These are phyloP conservation scores for Hypoxylon fragiforme DNA, from an alignment of 495 filamentous ascomycete species.

Conservation along the genomic window DNA sequence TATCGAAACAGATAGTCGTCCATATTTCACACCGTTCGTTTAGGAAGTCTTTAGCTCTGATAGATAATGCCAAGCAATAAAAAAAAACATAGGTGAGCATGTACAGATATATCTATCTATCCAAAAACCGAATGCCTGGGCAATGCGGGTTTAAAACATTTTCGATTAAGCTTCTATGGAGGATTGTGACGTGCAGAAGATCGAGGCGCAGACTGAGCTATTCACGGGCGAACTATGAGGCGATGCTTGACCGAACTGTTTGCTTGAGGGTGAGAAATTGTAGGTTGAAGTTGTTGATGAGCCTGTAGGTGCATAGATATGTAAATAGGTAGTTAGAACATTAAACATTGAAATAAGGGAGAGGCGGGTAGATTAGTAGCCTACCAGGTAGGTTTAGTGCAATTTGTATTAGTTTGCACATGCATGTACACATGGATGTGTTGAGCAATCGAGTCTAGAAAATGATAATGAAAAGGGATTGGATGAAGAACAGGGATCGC, in stretches of 20 bases:
- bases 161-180: constrained; percentile 19
- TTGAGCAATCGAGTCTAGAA: neutral
- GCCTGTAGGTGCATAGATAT: constrained; percentile 5
- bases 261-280: too few relatives aligned
- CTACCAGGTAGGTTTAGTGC: neutral
- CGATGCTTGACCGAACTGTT: constrained; percentile 24
- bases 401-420: too few relatives aligned
- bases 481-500: constrained; percentile 16
- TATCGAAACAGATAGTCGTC: constrained; percentile 57
- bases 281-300: too few relatives aligned
- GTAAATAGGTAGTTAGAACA: neutral
- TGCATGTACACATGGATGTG: neutral
- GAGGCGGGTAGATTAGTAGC: constrained; percentile 25
- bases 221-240: constrained; percentile 13
- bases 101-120: constrained; percentile 13
- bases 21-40: constrained; percentile 40
- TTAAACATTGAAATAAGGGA: constrained; percentile 21
- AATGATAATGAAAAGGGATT: constrained; percentile 8
- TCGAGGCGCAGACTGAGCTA: constrained; percentile 27
- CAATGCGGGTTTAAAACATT: constrained; percentile 9
- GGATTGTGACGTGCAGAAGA: constrained; percentile 24
- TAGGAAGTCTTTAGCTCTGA: neutral
- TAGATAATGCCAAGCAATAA: neutral
- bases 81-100: constrained; percentile 6
- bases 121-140: constrained; percentile 3